These are phyloP conservation scores for Aspergillus piperis DNA, from an alignment of 2,329 filamentous ascomycete genomes.

Conservation along the genomic window DNA sequence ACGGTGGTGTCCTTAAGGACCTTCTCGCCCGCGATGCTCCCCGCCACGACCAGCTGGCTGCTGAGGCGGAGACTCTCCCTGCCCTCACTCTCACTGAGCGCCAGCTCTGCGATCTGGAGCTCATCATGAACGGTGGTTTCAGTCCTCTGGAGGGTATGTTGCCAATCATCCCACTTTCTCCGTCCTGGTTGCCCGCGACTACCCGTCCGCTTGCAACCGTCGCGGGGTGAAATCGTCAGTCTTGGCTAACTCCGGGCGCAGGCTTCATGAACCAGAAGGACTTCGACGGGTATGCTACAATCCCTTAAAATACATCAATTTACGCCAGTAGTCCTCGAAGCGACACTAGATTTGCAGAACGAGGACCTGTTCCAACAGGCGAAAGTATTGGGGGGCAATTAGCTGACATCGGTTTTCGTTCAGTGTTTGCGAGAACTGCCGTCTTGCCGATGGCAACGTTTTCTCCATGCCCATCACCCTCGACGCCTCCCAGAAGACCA, in stretches of 20 bases:
- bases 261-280: conserved; percentile 98
- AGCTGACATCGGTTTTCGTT: conserved; percentile 17
- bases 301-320: neutral
- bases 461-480: conserved; percentile 98
- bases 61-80: conserved; percentile 83
- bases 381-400: neutral
- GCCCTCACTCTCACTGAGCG: conserved; percentile 85
- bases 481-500: conserved; percentile 73
- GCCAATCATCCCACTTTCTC: conserved; percentile 1
- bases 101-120: conserved; percentile 95
- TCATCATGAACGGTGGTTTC: conserved; percentile 97
- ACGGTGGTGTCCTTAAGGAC: conserved; percentile 97
- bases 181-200: neutral
- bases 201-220: neutral
- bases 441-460: conserved; percentile 82
- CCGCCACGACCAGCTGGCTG: conserved; percentile 73
- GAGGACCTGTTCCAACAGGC: neutral
- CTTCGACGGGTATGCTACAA: conserved; percentile 75
- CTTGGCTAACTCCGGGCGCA: conserved; percentile 41
- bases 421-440: conserved; percentile 85
- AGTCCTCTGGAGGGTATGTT: conserved; percentile 89
- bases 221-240: neutral
- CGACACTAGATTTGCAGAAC: neutral
- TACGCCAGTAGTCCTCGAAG: conserved; percentile 10
- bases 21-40: conserved; percentile 89